A percentile compares a stretch with the other conserved stretches of the same genome.
These are phyloP conservation scores for Haberlea rhodopensis DNA, from an alignment of 257 asterid species.

Conservation along the genomic window DNA sequence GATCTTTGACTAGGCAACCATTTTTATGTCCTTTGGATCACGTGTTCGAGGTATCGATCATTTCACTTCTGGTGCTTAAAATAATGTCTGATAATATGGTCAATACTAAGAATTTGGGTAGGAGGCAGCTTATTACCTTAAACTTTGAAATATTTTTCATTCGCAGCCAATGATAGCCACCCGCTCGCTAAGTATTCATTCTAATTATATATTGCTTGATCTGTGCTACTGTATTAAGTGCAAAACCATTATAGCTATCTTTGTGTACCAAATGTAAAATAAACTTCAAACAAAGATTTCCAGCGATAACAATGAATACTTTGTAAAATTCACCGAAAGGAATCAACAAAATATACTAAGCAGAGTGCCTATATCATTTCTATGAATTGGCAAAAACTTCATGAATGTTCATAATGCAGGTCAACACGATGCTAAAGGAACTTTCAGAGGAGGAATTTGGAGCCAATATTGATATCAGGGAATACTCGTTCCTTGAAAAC, in stretches of 20 bases:
- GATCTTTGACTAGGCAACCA: conserved; percentile 88
- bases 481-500: conserved; percentile 82
- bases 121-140: no score
- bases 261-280: no score
- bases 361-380: conserved; percentile 8
- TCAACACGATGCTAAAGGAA: conserved; percentile 71
- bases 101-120: no score
- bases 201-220: no score
- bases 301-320: neutral
- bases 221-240: no score
- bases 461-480: conserved; percentile 70
- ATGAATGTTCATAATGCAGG: conserved; percentile 46
- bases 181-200: no score
- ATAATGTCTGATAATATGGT: no score
- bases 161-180: no score
- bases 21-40: conserved; percentile 96
- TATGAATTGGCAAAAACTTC: conserved; percentile 22
- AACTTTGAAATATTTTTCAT: no score
- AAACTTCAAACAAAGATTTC: no score
- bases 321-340: neutral
- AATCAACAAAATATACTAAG: neutral
- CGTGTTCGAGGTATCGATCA: conserved; percentile 74
- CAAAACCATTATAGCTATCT: neutral
- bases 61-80: conserved; percentile 20
- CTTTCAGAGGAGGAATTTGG: conserved; percentile 74